Evolutionary conservation across 108 stramenopile genomes (phyloP).

Genomic region (Cyclostephanos tholiformis): DNA sequence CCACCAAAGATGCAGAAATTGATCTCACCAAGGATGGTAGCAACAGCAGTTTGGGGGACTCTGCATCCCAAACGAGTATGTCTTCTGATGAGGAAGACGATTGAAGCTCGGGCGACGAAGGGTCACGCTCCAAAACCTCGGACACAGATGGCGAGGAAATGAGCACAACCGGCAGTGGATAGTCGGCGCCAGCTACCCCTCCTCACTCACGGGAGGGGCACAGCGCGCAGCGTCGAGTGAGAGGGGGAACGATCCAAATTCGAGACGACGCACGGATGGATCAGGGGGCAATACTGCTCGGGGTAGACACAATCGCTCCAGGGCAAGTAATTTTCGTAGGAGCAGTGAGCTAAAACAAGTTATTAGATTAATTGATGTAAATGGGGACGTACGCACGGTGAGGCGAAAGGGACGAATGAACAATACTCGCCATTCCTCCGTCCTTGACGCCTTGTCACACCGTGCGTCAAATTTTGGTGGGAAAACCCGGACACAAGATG

Average conservation of each 20-base stretch:
- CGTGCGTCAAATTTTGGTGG: neutral
- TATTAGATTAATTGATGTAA: neutral
- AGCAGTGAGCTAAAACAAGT: neutral
- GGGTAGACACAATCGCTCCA: neutral
- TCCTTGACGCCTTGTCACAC: neutral
- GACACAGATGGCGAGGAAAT: too few species aligned
- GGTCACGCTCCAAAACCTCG: neutral
- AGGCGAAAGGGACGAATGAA: neutral
- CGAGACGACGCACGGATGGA: neutral
- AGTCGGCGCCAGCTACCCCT: constrained; percentile 4
- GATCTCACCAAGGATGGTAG: neutral
- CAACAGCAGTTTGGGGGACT: neutral
- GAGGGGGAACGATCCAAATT: neutral
- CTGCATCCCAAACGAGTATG: neutral
- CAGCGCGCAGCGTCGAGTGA: constrained; percentile 3
- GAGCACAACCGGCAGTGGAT: constrained; percentile 1
- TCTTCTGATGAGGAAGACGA: neutral
- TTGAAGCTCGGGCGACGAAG: neutral
- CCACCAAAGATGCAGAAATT: neutral
- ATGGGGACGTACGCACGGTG: neutral
- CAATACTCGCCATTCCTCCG: neutral
- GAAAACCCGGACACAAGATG: neutral
- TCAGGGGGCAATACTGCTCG: neutral
- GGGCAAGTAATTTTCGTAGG: neutral
- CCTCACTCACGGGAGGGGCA: constrained; percentile 1